A percentile compares a stretch with the other conserved stretches of the same genome.
phyloP scores from a whole-genome alignment of 495 filamentous ascomycete genomes.

The Aspergillus coremiiformis region DNA sequence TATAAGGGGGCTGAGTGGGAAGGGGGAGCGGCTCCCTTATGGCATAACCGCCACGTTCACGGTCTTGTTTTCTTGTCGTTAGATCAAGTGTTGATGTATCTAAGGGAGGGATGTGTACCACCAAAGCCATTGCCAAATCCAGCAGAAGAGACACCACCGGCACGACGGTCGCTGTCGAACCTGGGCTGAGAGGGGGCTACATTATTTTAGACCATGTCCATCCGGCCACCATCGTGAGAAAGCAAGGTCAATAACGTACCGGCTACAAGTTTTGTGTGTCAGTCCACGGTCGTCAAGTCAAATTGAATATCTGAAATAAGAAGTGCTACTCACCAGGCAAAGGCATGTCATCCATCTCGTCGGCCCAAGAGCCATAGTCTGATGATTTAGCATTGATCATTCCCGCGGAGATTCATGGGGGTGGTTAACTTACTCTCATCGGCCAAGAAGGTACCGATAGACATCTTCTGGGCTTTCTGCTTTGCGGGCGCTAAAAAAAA shows the following conservation, averaged over 20 bases:
- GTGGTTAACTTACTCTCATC: slow-evolving; percentile 68
- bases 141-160: slow-evolving; percentile 30
- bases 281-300: slow-evolving; percentile 16
- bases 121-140: slow-evolving; percentile 38
- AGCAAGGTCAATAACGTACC: slow-evolving; percentile 25
- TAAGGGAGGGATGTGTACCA: slow-evolving; percentile 20
- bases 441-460: slow-evolving; percentile 80
- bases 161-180: slow-evolving; percentile 41
- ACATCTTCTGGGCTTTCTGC: slow-evolving; percentile 88
- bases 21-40: slow-evolving; percentile 76
- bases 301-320: slow-evolving; percentile 6
- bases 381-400: slow-evolving; percentile 32
- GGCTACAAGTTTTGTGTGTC: slow-evolving; percentile 19
- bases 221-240: neutral
- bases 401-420: slow-evolving; percentile 8
- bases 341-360: slow-evolving; percentile 89
- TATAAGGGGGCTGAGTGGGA: slow-evolving; percentile 86
- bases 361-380: slow-evolving; percentile 94
- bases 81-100: slow-evolving; percentile 7
- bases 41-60: slow-evolving; percentile 50
- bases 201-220: slow-evolving; percentile 15
- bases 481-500: slow-evolving; percentile 66
- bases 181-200: slow-evolving; percentile 32
- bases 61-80: slow-evolving; percentile 27
- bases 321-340: slow-evolving; percentile 53